Percentiles rank a stretch among this genome's conserved stretches.
phyloP scores from a whole-genome alignment of 306 rosid species.

The Vigna nakashimae region DNA sequence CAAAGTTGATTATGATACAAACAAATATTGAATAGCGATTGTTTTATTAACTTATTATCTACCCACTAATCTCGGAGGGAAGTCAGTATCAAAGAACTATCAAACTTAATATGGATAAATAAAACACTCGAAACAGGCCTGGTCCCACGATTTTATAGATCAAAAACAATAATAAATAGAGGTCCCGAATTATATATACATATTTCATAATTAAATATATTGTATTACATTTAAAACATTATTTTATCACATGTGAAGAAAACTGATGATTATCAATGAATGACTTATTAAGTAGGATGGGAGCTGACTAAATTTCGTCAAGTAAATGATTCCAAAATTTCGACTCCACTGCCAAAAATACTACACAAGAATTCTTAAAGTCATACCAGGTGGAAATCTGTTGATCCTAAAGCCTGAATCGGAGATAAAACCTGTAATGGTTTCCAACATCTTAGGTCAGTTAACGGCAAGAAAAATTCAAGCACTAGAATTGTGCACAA shows the following conservation, averaged over 20 bases:
- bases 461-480: slow-evolving; percentile 26
- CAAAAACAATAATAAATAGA: too few relatives aligned
- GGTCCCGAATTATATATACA: too few relatives aligned
- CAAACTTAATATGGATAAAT: slow-evolving; percentile 1
- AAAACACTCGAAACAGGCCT: not conserved
- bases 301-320: slow-evolving; percentile 8
- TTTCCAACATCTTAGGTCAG: slow-evolving; percentile 36
- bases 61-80: not conserved
- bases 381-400: slow-evolving; percentile 69
- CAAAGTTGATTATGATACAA: slow-evolving; percentile 14
- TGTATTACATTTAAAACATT: too few relatives aligned
- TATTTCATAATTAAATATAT: too few relatives aligned
- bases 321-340: slow-evolving; percentile 27
- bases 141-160: too few relatives aligned
- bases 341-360: slow-evolving; percentile 15
- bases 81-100: slow-evolving; percentile 20
- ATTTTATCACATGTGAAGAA: slow-evolving; percentile 23
- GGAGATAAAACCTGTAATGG: slow-evolving; percentile 56
- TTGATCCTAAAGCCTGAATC: slow-evolving; percentile 61
- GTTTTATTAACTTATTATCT: not conserved
- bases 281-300: not conserved
- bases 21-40: not conserved
- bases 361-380: slow-evolving; percentile 19
- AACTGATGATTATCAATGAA: slow-evolving; percentile 7
- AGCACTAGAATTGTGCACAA: slow-evolving; percentile 16